Conservation (phyloP, 106 monocot genomes). For the Dactylorhiza incarnata region DNA sequence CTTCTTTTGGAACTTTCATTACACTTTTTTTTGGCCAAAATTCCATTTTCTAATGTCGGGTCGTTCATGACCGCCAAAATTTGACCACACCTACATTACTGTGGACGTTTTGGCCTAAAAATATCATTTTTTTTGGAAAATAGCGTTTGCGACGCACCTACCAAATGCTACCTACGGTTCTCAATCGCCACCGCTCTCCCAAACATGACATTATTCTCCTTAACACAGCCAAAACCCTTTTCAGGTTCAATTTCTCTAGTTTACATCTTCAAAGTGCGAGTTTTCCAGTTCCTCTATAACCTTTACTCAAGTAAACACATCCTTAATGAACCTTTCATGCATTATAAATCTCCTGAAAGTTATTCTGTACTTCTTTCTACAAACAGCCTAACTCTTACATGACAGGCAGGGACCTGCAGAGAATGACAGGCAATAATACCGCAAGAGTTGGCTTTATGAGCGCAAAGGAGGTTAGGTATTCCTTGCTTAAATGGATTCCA, state of each 20-base stretch:
- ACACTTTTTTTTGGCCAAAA: too few species aligned
- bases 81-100: too few species aligned
- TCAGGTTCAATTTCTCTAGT: not conserved
- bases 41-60: too few species aligned
- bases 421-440: constrained; percentile 67
- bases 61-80: too few species aligned
- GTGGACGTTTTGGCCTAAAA: too few species aligned
- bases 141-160: too few species aligned
- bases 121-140: too few species aligned
- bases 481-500: not conserved
- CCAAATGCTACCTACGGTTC: not conserved
- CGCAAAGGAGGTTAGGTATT: constrained; percentile 46
- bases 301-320: not conserved
- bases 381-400: constrained; percentile 30
- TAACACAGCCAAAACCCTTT: too few species aligned
- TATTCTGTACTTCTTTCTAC: not conserved
- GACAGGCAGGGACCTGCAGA: constrained; percentile 97
- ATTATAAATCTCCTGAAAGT: not conserved
- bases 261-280: not conserved
- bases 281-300: not conserved
- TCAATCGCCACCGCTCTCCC: not conserved
- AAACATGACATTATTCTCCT: too few species aligned
- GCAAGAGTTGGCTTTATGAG: constrained; percentile 71
- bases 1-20: too few species aligned
- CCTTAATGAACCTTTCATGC: not conserved